Percentiles rank a stretch among this genome's conserved stretches.
phyloP scores from a whole-genome alignment of 495 filamentous ascomycete species.

The Stereocaulon alpinum region DNA sequence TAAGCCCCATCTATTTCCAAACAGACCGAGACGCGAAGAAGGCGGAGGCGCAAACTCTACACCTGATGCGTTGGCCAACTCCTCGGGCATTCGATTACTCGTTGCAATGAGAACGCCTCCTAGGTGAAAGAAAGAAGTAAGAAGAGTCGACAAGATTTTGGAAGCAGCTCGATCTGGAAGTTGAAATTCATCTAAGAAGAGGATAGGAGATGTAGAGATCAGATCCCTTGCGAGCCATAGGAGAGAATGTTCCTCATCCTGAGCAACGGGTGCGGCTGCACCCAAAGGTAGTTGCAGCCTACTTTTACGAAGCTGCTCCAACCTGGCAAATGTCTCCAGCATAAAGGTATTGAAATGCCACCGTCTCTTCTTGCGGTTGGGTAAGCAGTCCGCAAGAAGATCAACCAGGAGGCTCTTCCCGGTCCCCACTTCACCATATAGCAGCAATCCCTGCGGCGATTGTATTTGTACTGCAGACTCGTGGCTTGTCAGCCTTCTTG shows the following conservation, averaged over 20 bases:
- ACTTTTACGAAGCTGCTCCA: conserved; percentile 47
- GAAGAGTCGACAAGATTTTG: conserved; percentile 59
- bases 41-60: conserved; percentile 43
- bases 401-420: conserved; percentile 65
- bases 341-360: conserved; percentile 74
- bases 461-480: conserved; percentile 52
- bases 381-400: conserved; percentile 56
- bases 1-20: conserved; percentile 35
- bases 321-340: conserved; percentile 52
- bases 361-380: conserved; percentile 52
- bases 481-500: conserved; percentile 46
- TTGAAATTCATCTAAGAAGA: conserved; percentile 69
- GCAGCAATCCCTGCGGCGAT: conserved; percentile 53
- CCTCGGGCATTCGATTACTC: conserved; percentile 65
- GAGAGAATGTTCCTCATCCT: conserved; percentile 47
- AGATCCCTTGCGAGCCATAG: conserved; percentile 58
- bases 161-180: conserved; percentile 56
- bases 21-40: conserved; percentile 33
- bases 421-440: conserved; percentile 62
- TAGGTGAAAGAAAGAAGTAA: conserved; percentile 63
- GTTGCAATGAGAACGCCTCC: conserved; percentile 64
- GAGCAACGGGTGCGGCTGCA: conserved; percentile 6
- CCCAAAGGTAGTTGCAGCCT: conserved; percentile 16
- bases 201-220: conserved; percentile 53
- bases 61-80: conserved; percentile 57